Base-by-base conservation (phyloP, 2,329 filamentous ascomycete genomes). In the Penicillium sp. region DNA sequence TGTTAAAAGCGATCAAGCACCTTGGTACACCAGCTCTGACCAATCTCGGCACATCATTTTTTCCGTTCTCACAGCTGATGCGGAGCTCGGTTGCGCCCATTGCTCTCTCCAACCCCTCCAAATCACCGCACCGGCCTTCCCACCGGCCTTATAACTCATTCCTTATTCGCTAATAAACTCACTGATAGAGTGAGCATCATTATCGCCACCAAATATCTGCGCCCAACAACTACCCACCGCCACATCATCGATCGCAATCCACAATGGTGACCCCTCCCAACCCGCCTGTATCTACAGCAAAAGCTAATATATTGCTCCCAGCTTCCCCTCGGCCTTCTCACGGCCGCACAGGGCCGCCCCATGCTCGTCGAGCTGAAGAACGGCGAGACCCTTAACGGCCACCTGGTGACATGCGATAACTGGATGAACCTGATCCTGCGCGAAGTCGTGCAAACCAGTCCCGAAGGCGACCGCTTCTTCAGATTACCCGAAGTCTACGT, bases 351-450 rank as follows among this genome's bases (percentile, higher is more conserved):
- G 81, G 94, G 94, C 82, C 91, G 97, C 74, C 93, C 94, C 4
- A 97, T 97, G 89, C 88, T 96, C 54, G 92, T 97, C 63, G 92
- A 97, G 81, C 88, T 97, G 64, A 97, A 97, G 82, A 96, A 93
- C 71, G 92, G 92, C 78, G 92, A 99, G 77, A 97, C 94, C 0
- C 84, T 99, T 58, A 99, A 97, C 78, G 94, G 94, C 60, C 92
- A 97, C 71, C 82, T 99, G 56, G 89, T 97, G 74, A 91, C 89
- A 75, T 99, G 93, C 85, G 94, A 99, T 75, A 99, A 93, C 47
- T 99, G 94, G 92, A 99, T 99, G 94, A 99, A 99, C 79, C 80
- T 99, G 66, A 97, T 93, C 2, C 79, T 99, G 64, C 96, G 94
- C 76, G 94, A 97, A 75, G 95, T 99, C 22, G 90, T 97, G 33